phyloP scores from a whole-genome alignment of 139 green algal genomes.

The Tetradesmus obliquus region DNA sequence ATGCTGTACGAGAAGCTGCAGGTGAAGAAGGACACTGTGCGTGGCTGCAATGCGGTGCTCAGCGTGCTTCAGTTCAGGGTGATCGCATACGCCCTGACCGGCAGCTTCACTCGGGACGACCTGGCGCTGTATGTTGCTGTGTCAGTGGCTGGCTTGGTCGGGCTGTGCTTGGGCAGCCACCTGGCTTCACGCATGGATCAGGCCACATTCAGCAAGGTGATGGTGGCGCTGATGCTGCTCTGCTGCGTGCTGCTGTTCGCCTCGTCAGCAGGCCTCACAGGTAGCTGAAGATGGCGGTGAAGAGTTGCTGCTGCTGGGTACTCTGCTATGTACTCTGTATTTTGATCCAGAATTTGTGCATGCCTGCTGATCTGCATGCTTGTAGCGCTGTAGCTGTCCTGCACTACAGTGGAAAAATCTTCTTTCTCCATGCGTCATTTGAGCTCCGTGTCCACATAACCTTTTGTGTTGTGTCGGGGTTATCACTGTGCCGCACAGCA shows the following conservation, averaged over 20 bases:
- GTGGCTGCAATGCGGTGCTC: conserved; percentile 48
- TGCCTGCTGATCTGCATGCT: too few relatives aligned
- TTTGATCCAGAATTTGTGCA: too few relatives aligned
- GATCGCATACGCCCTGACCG: conserved; percentile 46
- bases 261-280: conserved; percentile 35
- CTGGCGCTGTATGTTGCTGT: conserved; percentile 28
- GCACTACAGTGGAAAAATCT: too few relatives aligned
- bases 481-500: too few relatives aligned
- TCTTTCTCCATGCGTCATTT: too few relatives aligned
- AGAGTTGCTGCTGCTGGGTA: neutral
- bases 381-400: too few relatives aligned
- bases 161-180: conserved; percentile 31
- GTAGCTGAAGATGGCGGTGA: neutral
- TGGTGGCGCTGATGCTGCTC: conserved; percentile 50
- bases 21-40: conserved; percentile 52
- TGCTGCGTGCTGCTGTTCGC: conserved; percentile 54
- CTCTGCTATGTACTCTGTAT: too few relatives aligned
- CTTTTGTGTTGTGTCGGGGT: too few relatives aligned
- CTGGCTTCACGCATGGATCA: conserved; percentile 41
- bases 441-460: too few relatives aligned
- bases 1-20: conserved; percentile 48
- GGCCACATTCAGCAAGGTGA: conserved; percentile 34
- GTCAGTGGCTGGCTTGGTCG: conserved; percentile 1
- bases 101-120: conserved; percentile 24
- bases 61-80: conserved; percentile 53